Conservation (phyloP, 2,329 filamentous ascomycete species). For the Xylariaceae sp. region DNA sequence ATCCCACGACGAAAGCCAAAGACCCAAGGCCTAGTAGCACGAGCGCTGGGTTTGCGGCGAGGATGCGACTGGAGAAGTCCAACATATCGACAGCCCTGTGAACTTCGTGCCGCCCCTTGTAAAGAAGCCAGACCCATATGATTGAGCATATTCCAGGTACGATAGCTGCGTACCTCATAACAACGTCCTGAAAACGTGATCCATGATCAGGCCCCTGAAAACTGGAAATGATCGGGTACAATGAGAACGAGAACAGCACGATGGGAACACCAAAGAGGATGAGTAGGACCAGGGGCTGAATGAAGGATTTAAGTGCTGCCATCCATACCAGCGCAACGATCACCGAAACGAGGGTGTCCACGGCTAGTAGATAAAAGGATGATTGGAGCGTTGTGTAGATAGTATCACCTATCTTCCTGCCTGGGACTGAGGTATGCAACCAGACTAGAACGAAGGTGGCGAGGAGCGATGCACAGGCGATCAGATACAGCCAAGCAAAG, state of each 20-base stretch:
- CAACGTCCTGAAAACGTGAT: conserved; percentile 79
- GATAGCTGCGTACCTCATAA: conserved; percentile 86
- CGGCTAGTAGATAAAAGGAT: conserved; percentile 86
- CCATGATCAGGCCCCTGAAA: conserved; percentile 80
- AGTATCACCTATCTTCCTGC: conserved; percentile 81
- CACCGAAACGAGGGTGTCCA: conserved; percentile 90
- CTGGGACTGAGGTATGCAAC: conserved; percentile 80
- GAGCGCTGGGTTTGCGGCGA: conserved; percentile 83
- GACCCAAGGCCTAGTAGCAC: conserved; percentile 82
- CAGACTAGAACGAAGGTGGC: conserved; percentile 89
- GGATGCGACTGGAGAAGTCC: conserved; percentile 88
- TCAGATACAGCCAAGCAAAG: conserved; percentile 89
- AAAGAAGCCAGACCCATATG: conserved; percentile 83
- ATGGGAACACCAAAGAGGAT: conserved; percentile 85
- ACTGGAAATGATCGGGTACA: conserved; percentile 91
- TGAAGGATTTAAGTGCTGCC: conserved; percentile 84
- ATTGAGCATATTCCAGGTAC: conserved; percentile 75
- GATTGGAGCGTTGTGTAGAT: conserved; percentile 88
- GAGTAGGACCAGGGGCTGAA: conserved; percentile 78
- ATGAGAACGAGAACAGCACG: conserved; percentile 84
- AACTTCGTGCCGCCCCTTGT: conserved; percentile 79
- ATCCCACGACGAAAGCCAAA: conserved; percentile 76
- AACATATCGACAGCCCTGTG: conserved; percentile 85
- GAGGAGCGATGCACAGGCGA: conserved; percentile 81
- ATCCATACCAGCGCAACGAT: conserved; percentile 91